phyloP scores from a whole-genome alignment of 2,329 filamentous ascomycete species.

The Aspergillus sp. region DNA sequence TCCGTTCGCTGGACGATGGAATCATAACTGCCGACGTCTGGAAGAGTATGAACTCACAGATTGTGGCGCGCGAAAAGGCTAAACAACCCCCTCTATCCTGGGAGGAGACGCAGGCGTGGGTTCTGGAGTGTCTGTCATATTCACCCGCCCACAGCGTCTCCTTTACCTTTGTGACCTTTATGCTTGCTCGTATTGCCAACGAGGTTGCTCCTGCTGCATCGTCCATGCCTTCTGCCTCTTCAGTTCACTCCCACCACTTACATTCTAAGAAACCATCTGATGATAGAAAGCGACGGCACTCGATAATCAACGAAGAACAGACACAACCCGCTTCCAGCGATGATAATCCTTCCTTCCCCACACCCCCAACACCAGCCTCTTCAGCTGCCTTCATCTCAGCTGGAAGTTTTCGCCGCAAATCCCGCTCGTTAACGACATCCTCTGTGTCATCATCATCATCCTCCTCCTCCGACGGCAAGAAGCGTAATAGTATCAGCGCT shows the following conservation, averaged over 20 bases:
- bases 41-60: constrained; percentile 56
- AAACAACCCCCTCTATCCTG: constrained; percentile 40
- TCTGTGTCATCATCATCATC: constrained; percentile 16
- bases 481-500: constrained; percentile 3
- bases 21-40: constrained; percentile 65
- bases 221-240: constrained; percentile 9
- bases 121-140: constrained; percentile 66
- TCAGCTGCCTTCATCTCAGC: constrained; percentile 21
- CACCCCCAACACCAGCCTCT: constrained; percentile 13
- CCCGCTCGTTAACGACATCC: constrained; percentile 16
- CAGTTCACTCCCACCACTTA: not conserved
- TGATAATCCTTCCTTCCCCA: constrained; percentile 3
- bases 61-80: constrained; percentile 43
- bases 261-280: constrained; percentile 2
- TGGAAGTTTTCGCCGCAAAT: constrained; percentile 23
- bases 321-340: constrained; percentile 1
- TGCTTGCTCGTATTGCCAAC: constrained; percentile 54
- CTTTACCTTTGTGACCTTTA: constrained; percentile 78
- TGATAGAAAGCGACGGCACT: constrained; percentile 1
- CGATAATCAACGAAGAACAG: not conserved
- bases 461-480: constrained; percentile 4
- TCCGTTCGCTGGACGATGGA: constrained; percentile 67
- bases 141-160: constrained; percentile 76
- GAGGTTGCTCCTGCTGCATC: constrained; percentile 44
- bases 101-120: constrained; percentile 51